Base-by-base conservation (phyloP, 2,329 filamentous ascomycete genomes). In the Colletotrichum gigasporum region DNA sequence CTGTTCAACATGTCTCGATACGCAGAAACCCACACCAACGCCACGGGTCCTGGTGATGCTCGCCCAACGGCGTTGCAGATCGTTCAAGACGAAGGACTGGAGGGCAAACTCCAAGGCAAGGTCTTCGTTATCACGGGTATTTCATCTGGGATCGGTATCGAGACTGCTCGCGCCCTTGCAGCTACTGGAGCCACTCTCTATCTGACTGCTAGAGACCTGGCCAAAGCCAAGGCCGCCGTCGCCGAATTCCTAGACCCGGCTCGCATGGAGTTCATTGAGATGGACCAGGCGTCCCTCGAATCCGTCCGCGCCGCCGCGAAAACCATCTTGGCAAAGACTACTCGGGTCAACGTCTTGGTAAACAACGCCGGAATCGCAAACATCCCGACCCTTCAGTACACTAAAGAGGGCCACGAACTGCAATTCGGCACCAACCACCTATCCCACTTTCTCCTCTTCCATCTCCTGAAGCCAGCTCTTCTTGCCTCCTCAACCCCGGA, bases 301-400 rank as follows among this genome's bases (percentile, higher is more conserved):
- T 67, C 63, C 10, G 67, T 72, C 14, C 68, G 68, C 2, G 24
- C 63, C 2, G 76, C 76, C 0, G 77, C 78, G 2, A 64, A 72
- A 0, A 52, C 67, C 0, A 76, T 82, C 53, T 37, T 72, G 0
- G 53, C 71, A 0, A 66, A 74, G 11, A 72, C 72, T 6, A 53
- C 69, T 7, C 69, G 70, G 11, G 68, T 83, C 3, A 80, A 80
- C 66, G 75, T 82, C 30, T 71, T 83, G 3, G 71, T 82, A 34
- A 74, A 75, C 37, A 83, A 82, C 58, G 80, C 79, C 0, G 81
- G 81, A 0, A 72, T 80, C 39, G 79, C 82, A 73, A 75, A 70
- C 0, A 48, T 69, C 3, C 72, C 75, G 2, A 44, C 63, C 8
- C 34, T 65, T 12, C 24, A 56, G 10, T 42, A 70, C 11, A 70